These are phyloP conservation scores for Coniochaeta sp. DNA, from an alignment of 2,329 filamentous ascomycete species.

Conservation along the genomic window DNA sequence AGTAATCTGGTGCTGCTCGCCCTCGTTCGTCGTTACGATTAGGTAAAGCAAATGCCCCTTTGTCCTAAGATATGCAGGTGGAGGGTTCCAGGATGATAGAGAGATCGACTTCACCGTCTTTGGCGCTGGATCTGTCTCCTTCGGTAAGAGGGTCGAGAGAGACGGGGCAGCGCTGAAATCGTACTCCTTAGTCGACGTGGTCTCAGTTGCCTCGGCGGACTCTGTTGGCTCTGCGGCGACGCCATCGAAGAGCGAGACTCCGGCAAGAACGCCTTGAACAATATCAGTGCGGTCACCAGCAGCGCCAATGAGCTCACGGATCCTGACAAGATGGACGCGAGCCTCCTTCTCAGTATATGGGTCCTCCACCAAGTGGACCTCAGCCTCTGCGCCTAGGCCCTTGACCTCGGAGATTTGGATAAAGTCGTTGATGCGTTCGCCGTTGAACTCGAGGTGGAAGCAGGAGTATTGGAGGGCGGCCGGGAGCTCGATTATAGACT, in stretches of 20 bases:
- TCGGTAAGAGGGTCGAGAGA: constrained; percentile 65
- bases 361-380: constrained; percentile 79
- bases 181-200: constrained; percentile 55
- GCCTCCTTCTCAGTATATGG: constrained; percentile 98
- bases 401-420: constrained; percentile 84
- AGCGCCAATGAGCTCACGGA: constrained; percentile 88
- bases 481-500: constrained; percentile 90
- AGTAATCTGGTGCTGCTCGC: constrained; percentile 91
- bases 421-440: constrained; percentile 89
- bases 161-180: constrained; percentile 65
- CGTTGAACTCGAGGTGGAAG: constrained; percentile 92
- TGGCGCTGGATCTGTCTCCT: constrained; percentile 58
- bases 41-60: constrained; percentile 91
- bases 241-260: constrained; percentile 78
- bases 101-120: constrained; percentile 88
- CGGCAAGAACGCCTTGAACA: constrained; percentile 77
- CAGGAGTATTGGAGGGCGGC: constrained; percentile 95
- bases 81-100: constrained; percentile 92
- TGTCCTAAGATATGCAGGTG: constrained; percentile 82
- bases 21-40: constrained; percentile 81
- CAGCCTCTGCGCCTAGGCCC: constrained; percentile 67
- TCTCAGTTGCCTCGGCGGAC: constrained; percentile 20
- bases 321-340: constrained; percentile 83
- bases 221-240: constrained; percentile 43
- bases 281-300: constrained; percentile 82